phyloP scores from a whole-genome alignment of 495 filamentous ascomycete genomes.

The Staphylotrichum longicolle region DNA sequence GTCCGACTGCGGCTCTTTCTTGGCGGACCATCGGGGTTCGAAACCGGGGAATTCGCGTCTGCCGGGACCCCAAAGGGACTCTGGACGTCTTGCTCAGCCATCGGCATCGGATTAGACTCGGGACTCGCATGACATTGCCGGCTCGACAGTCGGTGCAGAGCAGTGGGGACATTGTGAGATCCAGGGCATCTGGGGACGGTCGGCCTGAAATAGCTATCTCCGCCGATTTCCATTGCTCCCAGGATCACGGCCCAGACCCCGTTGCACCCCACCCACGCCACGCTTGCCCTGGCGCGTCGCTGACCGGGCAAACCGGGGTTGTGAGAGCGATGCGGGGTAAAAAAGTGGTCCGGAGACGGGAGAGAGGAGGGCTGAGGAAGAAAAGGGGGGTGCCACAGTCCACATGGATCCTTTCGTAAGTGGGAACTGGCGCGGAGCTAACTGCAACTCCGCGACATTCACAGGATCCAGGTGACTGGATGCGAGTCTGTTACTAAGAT shows the following conservation, averaged over 20 bases:
- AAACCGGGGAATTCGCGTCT: neutral
- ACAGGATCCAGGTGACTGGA: neutral
- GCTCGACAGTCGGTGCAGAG: neutral
- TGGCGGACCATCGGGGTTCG: neutral
- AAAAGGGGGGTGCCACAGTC: neutral
- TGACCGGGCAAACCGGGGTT: too few relatives aligned
- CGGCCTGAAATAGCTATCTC: constrained; percentile 7
- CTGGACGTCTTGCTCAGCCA: neutral
- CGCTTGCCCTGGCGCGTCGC: too few relatives aligned
- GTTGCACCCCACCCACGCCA: too few relatives aligned
- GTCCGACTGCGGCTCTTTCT: constrained; percentile 1
- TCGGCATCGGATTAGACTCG: neutral
- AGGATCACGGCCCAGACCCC: neutral
- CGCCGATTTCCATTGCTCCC: neutral
- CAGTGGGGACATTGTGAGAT: neutral
- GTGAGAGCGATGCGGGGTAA: too few relatives aligned
- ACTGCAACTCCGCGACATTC: neutral
- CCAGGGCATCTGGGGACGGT: neutral
- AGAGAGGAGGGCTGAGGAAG: too few relatives aligned
- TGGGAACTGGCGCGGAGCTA: constrained; percentile 3
- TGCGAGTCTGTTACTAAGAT: neutral
- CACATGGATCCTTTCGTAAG: neutral
- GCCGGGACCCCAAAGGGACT: neutral
- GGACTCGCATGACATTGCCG: constrained; percentile 3
- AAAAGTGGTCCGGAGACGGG: too few relatives aligned